Conservation (phyloP, 1,284 basidiomycete genomes). For the Coniferiporia weirii region DNA sequence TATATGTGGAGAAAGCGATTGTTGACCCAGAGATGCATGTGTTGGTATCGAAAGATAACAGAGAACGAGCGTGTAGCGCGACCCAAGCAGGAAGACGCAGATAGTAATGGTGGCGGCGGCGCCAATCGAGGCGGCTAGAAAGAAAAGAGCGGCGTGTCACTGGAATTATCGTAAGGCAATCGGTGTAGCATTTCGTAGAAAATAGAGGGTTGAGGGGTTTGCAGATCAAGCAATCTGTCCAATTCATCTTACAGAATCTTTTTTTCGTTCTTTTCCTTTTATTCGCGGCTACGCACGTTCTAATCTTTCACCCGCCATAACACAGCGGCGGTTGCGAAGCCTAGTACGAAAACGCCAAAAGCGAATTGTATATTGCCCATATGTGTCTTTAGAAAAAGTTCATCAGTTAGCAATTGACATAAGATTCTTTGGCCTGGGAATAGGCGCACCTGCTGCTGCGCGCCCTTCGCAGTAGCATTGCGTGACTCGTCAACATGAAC, state of each 20-base stretch:
- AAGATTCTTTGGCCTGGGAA: too few relatives aligned
- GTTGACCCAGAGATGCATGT: neutral
- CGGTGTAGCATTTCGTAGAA: neutral
- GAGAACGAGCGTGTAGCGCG: slow-evolving; percentile 2
- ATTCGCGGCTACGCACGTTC: neutral
- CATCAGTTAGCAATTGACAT: neutral
- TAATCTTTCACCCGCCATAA: slow-evolving; percentile 21
- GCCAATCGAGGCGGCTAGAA: neutral
- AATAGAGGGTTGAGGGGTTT: neutral
- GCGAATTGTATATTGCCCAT: slow-evolving; percentile 11
- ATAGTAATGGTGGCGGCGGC: neutral
- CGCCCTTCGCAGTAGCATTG: neutral
- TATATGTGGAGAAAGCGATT: neutral
- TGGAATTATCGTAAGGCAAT: neutral
- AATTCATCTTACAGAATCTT: neutral
- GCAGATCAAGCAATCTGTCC: neutral
- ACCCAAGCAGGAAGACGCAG: neutral
- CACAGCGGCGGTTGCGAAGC: slow-evolving; percentile 17
- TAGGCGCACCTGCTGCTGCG: slow-evolving; percentile 7
- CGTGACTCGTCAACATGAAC: slow-evolving; percentile 11
- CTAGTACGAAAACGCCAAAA: slow-evolving; percentile 17
- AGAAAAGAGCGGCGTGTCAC: neutral
- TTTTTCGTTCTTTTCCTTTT: slow-evolving; percentile 4
- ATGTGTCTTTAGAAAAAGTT: neutral
- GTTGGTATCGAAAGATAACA: neutral